Evolutionary conservation across 768 basidiomycete genomes (phyloP).

Genomic region (Lactarius sanguifluus): DNA sequence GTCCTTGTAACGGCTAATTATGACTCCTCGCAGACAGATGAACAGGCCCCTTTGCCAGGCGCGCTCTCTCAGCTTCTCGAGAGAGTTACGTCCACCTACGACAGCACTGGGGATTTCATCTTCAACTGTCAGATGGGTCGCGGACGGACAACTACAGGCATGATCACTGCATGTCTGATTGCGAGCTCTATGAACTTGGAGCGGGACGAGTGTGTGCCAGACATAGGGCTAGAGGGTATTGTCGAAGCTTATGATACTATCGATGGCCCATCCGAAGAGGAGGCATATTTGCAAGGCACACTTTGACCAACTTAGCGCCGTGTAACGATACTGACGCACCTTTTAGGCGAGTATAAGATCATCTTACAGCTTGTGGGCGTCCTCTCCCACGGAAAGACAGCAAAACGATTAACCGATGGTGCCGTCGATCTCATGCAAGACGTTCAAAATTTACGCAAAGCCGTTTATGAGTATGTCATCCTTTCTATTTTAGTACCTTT

Average conservation of each 20-base stretch:
- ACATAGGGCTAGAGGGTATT: conserved; percentile 39
- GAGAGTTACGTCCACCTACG: conserved; percentile 58
- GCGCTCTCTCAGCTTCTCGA: conserved; percentile 78
- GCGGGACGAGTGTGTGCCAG: conserved; percentile 41
- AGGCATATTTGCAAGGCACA: conserved; percentile 82
- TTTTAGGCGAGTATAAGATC: conserved; percentile 90
- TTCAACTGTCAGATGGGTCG: conserved; percentile 99
- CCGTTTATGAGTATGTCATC: conserved; percentile 82
- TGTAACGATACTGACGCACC: conserved; percentile 3
- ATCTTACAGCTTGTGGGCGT: conserved; percentile 93
- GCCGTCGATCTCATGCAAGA: conserved; percentile 94
- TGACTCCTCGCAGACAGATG: conserved; percentile 71
- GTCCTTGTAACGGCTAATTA: neutral
- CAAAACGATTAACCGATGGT: conserved; percentile 85
- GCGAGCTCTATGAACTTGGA: conserved; percentile 69
- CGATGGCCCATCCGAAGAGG: conserved; percentile 84
- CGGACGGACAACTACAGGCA: conserved; percentile 92
- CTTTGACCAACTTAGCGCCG: conserved; percentile 2
- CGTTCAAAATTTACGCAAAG: conserved; percentile 94
- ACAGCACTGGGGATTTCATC: conserved; percentile 70
- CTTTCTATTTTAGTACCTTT: too few species aligned
- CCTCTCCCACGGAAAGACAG: conserved; percentile 86
- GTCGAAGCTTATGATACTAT: conserved; percentile 61
- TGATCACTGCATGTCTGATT: conserved; percentile 87
- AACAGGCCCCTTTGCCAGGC: conserved; percentile 91